phyloP scores from a whole-genome alignment of 2,329 filamentous ascomycete genomes.

The Xylaria hypoxylon region DNA sequence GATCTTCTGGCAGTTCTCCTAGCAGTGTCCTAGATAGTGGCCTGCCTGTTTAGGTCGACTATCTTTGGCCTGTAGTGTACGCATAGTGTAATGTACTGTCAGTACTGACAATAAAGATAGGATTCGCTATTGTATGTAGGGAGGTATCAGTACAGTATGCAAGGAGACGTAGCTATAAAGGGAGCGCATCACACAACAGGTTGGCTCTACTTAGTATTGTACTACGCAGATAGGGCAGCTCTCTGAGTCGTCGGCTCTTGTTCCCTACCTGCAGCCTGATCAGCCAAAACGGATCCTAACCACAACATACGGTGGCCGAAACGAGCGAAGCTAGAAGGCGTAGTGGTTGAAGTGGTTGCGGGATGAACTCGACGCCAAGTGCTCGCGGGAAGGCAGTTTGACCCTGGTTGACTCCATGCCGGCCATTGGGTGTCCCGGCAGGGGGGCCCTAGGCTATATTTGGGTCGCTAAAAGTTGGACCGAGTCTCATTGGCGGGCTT shows the following conservation, averaged over 20 bases:
- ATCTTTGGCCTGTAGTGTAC: neutral
- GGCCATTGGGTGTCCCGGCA: slow-evolving; percentile 26
- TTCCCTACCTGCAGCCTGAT: slow-evolving; percentile 21
- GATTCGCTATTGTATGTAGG: neutral
- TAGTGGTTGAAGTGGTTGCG: neutral
- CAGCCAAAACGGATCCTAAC: slow-evolving; percentile 23
- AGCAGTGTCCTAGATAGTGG: too few species aligned
- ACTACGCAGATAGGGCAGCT: slow-evolving; percentile 6
- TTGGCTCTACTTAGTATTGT: neutral
- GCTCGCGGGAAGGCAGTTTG: slow-evolving; percentile 17
- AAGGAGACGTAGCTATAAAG: slow-evolving; percentile 5
- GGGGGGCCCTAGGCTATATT: slow-evolving; percentile 37
- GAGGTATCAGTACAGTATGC: neutral
- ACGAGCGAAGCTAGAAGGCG: slow-evolving; percentile 13
- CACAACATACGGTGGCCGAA: slow-evolving; percentile 26
- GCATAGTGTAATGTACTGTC: neutral
- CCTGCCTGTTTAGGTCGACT: slow-evolving; percentile 28
- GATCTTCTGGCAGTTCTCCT: slow-evolving; percentile 11
- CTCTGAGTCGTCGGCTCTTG: slow-evolving; percentile 25
- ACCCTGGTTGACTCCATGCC: slow-evolving; percentile 11
- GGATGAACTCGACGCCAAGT: slow-evolving; percentile 15
- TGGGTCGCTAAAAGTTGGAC: slow-evolving; percentile 24
- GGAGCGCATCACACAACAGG: slow-evolving; percentile 2
- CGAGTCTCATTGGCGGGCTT: slow-evolving; percentile 34
- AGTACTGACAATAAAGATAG: neutral